phyloP scores from a whole-genome alignment of 2,329 filamentous ascomycete genomes.

The Calonectria henricotiae region DNA sequence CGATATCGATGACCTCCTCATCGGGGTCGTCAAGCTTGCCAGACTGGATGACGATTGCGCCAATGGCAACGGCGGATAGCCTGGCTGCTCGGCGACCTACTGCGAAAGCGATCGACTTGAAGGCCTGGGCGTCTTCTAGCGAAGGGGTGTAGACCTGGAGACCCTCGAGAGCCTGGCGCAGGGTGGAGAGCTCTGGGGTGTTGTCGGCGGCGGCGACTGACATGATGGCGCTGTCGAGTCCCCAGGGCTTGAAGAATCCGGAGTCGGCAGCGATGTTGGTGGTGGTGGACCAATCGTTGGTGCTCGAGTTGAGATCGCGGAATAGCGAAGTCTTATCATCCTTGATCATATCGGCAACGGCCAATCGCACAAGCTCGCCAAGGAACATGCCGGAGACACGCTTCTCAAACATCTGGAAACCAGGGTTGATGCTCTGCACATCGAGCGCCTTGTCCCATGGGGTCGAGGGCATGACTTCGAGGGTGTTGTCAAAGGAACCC shows the following conservation, averaged over 20 bases:
- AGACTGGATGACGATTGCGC: constrained; percentile 85
- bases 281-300: constrained; percentile 79
- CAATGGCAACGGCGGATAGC: constrained; percentile 90
- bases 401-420: constrained; percentile 99
- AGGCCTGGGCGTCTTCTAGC: constrained; percentile 88
- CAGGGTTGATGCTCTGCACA: constrained; percentile 87
- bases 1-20: constrained; percentile 87
- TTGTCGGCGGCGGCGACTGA: constrained; percentile 89
- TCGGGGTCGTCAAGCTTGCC: constrained; percentile 77
- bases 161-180: constrained; percentile 85
- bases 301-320: constrained; percentile 80
- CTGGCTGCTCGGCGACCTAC: constrained; percentile 92
- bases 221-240: constrained; percentile 91
- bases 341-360: constrained; percentile 81
- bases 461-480: constrained; percentile 90
- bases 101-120: constrained; percentile 86
- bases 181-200: constrained; percentile 79
- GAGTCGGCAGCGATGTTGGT: constrained; percentile 78
- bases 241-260: constrained; percentile 85
- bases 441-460: constrained; percentile 87
- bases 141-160: constrained; percentile 84
- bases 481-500: constrained; percentile 97
- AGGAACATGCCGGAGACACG: constrained; percentile 98
- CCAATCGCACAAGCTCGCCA: constrained; percentile 90
- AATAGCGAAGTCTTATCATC: constrained; percentile 80